Evolutionary conservation across 768 basidiomycete species (phyloP).

Genomic region (Trametes cingulata): DNA sequence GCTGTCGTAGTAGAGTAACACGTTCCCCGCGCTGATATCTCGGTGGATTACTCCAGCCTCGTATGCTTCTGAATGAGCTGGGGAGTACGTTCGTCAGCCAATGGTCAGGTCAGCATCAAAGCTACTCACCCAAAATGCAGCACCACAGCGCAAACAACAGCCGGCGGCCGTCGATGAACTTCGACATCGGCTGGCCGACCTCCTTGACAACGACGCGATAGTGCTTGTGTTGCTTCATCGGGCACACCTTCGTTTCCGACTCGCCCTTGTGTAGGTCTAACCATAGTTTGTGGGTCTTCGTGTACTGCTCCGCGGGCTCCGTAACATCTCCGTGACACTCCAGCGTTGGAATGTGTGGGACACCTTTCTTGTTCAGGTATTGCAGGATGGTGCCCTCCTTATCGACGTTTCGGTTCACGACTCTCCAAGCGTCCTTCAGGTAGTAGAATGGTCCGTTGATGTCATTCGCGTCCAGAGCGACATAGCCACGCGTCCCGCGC

Average conservation of each 20-base stretch:
- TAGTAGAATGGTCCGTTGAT: constrained; percentile 9
- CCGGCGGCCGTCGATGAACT: neutral
- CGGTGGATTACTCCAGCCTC: neutral
- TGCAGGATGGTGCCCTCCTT: constrained; percentile 7
- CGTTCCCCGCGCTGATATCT: constrained; percentile 2
- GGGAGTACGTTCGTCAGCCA: too few relatives aligned
- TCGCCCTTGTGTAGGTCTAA: neutral
- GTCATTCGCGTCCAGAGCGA: constrained; percentile 8
- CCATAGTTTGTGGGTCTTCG: neutral
- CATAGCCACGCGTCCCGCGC: constrained; percentile 12
- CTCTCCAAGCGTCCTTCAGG: constrained; percentile 20
- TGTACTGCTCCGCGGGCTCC: neutral
- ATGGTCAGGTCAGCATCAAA: too few relatives aligned
- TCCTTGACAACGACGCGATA: constrained; percentile 3
- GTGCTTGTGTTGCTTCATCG: neutral
- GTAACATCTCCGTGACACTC: neutral
- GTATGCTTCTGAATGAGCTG: neutral
- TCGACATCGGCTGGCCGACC: neutral
- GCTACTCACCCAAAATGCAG: neutral
- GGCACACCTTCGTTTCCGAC: neutral
- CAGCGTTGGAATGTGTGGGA: neutral
- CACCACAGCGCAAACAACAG: neutral
- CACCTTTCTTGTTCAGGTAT: neutral
- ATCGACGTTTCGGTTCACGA: neutral
- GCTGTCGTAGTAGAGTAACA: neutral